Evolutionary conservation across 345 rosid species (phyloP), one percentile per base, ranked within the genome.

Genomic region (Syzygium jambos): DNA sequence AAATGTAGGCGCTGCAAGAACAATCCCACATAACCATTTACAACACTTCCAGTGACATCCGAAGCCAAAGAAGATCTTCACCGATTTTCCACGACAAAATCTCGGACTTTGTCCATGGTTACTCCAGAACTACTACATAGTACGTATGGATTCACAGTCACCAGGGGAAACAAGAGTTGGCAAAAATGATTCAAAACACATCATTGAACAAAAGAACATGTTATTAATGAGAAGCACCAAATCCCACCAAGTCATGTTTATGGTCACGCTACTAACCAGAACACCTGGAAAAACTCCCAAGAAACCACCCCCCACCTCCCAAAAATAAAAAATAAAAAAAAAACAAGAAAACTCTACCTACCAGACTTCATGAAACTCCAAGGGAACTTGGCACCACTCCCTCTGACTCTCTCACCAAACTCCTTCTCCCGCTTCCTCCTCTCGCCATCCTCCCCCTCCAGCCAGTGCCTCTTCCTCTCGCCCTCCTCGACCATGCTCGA

Each of bases 381-480:
- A 4, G 95, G 97, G 84, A 95, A 94, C 91, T 94, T 95, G 16
- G 89, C 88, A 30, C 56, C 85, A 8, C 55, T 80, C 43, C 87
- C 52, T 46, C 86, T 73, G 34, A 52, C 46, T 9, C 86, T 73
- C 23, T n/a, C 59, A 38, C 56, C 84, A 27, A 63, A 52, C 61
- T 78, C 61, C 30, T 52, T 84, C 59, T 59, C 89, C 25, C 85
- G 61, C 78, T 87, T 89, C 46, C 93, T 78, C 84, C 91, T 80
- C 83, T 89, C 78, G 53, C 88, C 87, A 85, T 78, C 89, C 27
- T 57, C 85, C 30, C 84, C 93, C 14, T 98, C 96, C 51, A 98
- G 98, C 99, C 99, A 98, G 85, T 96, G 99, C 87, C 80, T 94
- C 92, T 87, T 93, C 88, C 85, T 94, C 92, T 88, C 95, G 25